Conservation (phyloP, 139 green algal species). For the Picochlorum sp. region DNA sequence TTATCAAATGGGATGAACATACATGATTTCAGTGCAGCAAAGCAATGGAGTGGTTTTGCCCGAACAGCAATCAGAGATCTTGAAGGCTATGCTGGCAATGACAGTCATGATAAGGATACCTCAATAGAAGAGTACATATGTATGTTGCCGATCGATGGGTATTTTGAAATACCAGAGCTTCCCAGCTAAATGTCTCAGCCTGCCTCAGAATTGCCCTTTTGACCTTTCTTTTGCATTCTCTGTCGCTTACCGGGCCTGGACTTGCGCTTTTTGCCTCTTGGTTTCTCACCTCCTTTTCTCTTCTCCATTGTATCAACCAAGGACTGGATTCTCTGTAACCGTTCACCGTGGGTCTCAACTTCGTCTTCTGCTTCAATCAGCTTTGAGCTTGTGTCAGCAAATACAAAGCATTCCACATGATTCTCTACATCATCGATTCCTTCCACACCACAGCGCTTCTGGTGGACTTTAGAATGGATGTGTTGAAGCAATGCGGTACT, state of each 20-base stretch:
- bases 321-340: not conserved
- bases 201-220: not conserved
- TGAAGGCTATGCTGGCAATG: not conserved
- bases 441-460: not conserved
- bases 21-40: conserved; percentile 55
- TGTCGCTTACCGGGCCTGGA: not conserved
- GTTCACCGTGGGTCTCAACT: not conserved
- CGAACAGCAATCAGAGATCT: conserved; percentile 34
- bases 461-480: conserved; percentile 7
- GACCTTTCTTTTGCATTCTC: not conserved
- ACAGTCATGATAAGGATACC: not conserved
- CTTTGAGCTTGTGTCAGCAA: not conserved
- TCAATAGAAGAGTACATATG: not conserved
- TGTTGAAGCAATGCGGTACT: conserved; percentile 19
- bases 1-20: conserved; percentile 76
- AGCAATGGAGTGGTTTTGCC: conserved; percentile 69
- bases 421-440: not conserved
- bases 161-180: not conserved
- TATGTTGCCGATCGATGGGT: not conserved
- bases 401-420: not conserved
- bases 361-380: not conserved
- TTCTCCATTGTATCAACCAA: not conserved
- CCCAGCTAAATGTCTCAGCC: not conserved
- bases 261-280: not conserved
- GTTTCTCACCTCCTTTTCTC: not conserved